Evolutionary conservation across 495 filamentous ascomycete species (phyloP).

Genomic region (Lepraria neglecta): DNA sequence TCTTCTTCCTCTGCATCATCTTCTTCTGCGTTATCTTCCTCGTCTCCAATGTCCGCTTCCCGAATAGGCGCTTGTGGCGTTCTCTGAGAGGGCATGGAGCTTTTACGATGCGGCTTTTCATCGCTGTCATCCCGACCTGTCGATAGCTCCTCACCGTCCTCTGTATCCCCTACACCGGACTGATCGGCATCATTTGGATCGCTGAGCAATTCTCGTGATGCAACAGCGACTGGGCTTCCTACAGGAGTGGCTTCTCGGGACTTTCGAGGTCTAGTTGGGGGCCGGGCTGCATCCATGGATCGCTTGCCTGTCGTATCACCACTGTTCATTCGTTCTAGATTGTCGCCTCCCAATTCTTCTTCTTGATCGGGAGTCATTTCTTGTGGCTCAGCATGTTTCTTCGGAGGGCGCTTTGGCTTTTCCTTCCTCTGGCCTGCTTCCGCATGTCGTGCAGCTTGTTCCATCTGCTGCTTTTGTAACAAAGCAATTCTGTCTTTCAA

Average conservation of each 20-base stretch:
- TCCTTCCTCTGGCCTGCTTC: constrained; percentile 78
- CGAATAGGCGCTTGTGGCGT: constrained; percentile 29
- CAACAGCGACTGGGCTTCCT: constrained; percentile 39
- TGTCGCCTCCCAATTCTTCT: constrained; percentile 31
- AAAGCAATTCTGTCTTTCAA: constrained; percentile 91
- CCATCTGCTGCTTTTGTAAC: constrained; percentile 87
- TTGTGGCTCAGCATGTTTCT: constrained; percentile 64
- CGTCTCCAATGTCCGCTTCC: constrained; percentile 38
- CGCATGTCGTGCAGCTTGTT: constrained; percentile 73
- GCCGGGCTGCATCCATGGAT: constrained; percentile 49
- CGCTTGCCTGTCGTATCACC: constrained; percentile 49
- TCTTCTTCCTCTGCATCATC: constrained; percentile 56
- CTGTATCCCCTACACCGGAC: constrained; percentile 79
- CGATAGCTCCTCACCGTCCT: constrained; percentile 69
- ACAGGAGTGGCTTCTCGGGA: constrained; percentile 48
- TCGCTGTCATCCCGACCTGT: constrained; percentile 71
- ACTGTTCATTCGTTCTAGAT: constrained; percentile 43
- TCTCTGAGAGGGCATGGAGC: constrained; percentile 26
- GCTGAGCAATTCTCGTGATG: constrained; percentile 50
- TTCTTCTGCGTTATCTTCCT: constrained; percentile 49
- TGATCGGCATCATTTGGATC: constrained; percentile 89
- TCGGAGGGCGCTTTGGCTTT: constrained; percentile 73
- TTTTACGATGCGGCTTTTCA: constrained; percentile 38
- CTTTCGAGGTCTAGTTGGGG: constrained; percentile 38
- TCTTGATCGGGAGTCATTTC: constrained; percentile 34